phyloP scores from a whole-genome alignment of 306 rosid genomes.

The Vachellia collinsii region DNA sequence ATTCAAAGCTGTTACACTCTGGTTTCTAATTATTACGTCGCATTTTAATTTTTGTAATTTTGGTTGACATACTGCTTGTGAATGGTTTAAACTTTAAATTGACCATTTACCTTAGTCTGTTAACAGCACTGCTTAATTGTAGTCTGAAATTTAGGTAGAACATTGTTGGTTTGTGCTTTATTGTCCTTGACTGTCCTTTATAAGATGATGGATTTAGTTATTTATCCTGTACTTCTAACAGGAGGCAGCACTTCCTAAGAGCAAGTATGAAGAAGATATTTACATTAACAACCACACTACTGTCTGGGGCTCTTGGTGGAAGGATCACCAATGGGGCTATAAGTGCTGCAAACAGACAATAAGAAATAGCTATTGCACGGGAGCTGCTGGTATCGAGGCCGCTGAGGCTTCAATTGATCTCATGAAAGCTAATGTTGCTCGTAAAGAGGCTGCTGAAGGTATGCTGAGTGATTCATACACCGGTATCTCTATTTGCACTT shows the following conservation, averaged over 20 bases:
- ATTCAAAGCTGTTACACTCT: not conserved
- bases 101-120: constrained; percentile 1
- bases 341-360: constrained; percentile 68
- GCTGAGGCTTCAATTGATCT: constrained; percentile 65
- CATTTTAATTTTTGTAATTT: not conserved
- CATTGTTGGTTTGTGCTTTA: not conserved
- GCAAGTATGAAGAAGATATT: constrained; percentile 67
- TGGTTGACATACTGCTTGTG: not conserved
- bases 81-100: not conserved
- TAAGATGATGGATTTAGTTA: constrained; percentile 1
- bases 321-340: constrained; percentile 79
- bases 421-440: constrained; percentile 82
- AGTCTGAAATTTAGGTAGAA: not conserved
- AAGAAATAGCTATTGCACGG: constrained; percentile 63
- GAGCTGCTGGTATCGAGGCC: constrained; percentile 64
- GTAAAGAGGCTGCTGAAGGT: constrained; percentile 63
- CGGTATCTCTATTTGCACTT: not conserved
- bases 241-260: constrained; percentile 60
- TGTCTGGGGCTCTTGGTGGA: constrained; percentile 87
- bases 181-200: not conserved
- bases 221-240: constrained; percentile 9
- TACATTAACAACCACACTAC: constrained; percentile 64
- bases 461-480: not conserved
- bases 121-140: not conserved
- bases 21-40: not conserved